phyloP scores from a whole-genome alignment of 257 asterid genomes.

The Plantago major region DNA sequence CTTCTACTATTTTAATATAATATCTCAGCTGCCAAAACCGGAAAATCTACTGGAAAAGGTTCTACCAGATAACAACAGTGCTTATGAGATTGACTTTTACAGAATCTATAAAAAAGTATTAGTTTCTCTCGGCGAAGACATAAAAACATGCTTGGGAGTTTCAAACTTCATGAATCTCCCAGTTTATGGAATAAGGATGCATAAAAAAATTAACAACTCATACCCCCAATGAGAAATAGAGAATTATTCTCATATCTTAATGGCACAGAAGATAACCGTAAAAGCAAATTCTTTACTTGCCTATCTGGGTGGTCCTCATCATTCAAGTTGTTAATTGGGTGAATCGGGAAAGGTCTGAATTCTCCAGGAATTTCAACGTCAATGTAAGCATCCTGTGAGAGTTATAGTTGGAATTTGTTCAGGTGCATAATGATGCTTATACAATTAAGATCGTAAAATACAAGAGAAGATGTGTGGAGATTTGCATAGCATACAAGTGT shows the following conservation, averaged over 20 bases:
- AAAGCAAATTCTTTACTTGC: slow-evolving; percentile 7
- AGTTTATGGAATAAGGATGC: neutral
- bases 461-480: neutral
- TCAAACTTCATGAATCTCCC: neutral
- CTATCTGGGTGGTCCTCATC: slow-evolving; percentile 20
- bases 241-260: neutral
- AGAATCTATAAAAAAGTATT: neutral
- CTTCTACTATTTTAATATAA: too few species aligned
- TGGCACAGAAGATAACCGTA: neutral
- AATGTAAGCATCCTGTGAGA: slow-evolving; percentile 50
- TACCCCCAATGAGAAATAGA: neutral
- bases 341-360: slow-evolving; percentile 41
- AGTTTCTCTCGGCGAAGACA: neutral
- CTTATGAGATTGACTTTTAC: neutral
- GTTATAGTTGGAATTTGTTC: slow-evolving; percentile 14
- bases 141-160: neutral
- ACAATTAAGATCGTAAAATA: neutral
- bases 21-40: too few species aligned
- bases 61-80: too few species aligned
- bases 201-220: neutral
- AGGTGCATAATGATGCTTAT: slow-evolving; percentile 12
- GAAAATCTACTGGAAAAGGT: too few species aligned
- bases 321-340: neutral
- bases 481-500: neutral
- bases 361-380: slow-evolving; percentile 54